Evolutionary conservation across 108 stramenopile genomes (phyloP).

Genomic region (Tribonema minus): DNA sequence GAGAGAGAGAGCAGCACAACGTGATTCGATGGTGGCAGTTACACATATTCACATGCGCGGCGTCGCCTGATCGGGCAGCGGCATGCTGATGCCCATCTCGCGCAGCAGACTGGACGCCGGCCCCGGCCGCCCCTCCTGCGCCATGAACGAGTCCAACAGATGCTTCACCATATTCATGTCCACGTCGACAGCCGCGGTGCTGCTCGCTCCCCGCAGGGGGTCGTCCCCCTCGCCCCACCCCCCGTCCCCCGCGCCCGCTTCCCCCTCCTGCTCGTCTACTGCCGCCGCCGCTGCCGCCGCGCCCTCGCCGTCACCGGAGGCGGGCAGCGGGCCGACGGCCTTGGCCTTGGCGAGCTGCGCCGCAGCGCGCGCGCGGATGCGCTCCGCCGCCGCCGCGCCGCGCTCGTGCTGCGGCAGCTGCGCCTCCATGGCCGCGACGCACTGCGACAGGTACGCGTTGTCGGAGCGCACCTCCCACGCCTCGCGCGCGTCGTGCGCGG

Average conservation of each 20-base stretch:
- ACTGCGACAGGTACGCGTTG: background rate
- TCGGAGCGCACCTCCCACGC: too few relatives aligned
- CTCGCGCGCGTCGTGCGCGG: background rate
- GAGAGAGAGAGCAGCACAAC: too few relatives aligned
- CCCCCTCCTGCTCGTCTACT: background rate
- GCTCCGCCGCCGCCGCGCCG: background rate
- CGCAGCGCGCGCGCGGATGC: background rate
- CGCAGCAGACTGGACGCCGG: slow-evolving; percentile 38
- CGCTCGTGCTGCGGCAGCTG: background rate
- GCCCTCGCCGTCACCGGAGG: background rate
- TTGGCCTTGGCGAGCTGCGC: background rate
- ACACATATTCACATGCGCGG: too few relatives aligned
- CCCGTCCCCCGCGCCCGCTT: too few relatives aligned
- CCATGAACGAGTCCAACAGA: slow-evolving; percentile 24
- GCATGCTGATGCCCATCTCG: slow-evolving; percentile 31
- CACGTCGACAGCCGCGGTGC: slow-evolving; percentile 8
- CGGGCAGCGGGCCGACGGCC: background rate
- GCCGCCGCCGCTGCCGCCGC: background rate
- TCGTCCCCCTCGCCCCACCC: too few relatives aligned
- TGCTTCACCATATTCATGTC: slow-evolving; percentile 40
- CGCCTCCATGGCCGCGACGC: background rate
- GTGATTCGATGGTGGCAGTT: too few relatives aligned
- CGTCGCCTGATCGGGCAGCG: too few relatives aligned
- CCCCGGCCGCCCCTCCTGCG: slow-evolving; percentile 33
- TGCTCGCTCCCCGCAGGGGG: too few relatives aligned